Conservation (phyloP, 2,329 filamentous ascomycete genomes). For the Sclerotinia trifoliorum region DNA sequence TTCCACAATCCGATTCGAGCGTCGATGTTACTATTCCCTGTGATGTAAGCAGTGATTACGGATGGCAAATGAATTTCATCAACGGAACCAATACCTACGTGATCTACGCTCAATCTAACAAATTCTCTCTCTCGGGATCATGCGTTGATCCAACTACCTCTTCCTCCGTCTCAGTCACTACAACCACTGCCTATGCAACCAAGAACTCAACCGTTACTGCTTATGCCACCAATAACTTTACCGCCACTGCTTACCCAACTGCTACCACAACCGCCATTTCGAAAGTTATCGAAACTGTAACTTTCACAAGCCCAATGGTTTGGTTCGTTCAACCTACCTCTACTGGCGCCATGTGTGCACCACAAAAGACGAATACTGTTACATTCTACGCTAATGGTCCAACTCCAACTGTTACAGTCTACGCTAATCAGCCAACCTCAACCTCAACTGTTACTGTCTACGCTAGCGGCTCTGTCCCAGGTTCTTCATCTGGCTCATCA, state of each 20-base stretch:
- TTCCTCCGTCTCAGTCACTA: not conserved
- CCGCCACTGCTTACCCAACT: not conserved
- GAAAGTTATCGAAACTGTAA: slow-evolving; percentile 9
- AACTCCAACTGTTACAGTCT: slow-evolving; percentile 6
- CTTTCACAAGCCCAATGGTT: slow-evolving; percentile 6
- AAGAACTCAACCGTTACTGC: slow-evolving; percentile 11
- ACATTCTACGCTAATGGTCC: slow-evolving; percentile 14
- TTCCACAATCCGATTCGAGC: not conserved
- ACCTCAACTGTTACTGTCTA: not conserved
- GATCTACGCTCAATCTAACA: slow-evolving; percentile 16
- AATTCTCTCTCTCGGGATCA: slow-evolving; percentile 16
- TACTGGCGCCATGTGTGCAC: slow-evolving; percentile 1
- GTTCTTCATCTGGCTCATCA: not conserved
- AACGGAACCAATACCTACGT: slow-evolving; percentile 23
- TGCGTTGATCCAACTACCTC: slow-evolving; percentile 17
- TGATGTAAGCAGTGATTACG: slow-evolving; percentile 2
- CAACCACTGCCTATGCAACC: slow-evolving; percentile 1
- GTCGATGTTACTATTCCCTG: slow-evolving; percentile 18
- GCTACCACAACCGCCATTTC: slow-evolving; percentile 7
- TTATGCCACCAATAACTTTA: slow-evolving; percentile 17
- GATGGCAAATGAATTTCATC: slow-evolving; percentile 24
- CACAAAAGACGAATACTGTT: slow-evolving; percentile 2
- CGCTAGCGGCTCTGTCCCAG: no score
- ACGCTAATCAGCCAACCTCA: not conserved
- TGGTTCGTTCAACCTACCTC: slow-evolving; percentile 21